phyloP scores from a whole-genome alignment of 495 filamentous ascomycete genomes.

The Penicillium riverlandense region DNA sequence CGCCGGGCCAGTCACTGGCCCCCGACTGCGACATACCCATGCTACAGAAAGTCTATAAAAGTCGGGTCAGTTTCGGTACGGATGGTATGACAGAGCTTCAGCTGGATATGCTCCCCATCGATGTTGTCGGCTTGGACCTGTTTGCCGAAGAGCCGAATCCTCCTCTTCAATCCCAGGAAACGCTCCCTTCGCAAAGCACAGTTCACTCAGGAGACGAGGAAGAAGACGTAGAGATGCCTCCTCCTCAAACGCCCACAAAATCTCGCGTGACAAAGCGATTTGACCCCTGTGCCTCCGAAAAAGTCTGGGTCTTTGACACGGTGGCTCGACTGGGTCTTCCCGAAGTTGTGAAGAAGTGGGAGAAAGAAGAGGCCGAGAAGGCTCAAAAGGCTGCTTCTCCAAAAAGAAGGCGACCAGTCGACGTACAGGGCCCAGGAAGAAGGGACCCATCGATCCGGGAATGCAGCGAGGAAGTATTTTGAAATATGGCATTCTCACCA shows the following conservation, averaged over 20 bases:
- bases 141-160: constrained; percentile 58
- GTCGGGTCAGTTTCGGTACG: constrained; percentile 60
- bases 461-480: constrained; percentile 42
- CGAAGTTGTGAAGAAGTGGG: constrained; percentile 68
- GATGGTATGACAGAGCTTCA: constrained; percentile 72
- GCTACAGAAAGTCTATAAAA: constrained; percentile 53
- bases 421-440: constrained; percentile 30
- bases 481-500: constrained; percentile 40
- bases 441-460: constrained; percentile 33
- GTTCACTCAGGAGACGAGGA: constrained; percentile 44
- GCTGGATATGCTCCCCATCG: constrained; percentile 65
- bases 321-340: constrained; percentile 65
- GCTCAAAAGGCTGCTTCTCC: constrained; percentile 18
- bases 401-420: constrained; percentile 23
- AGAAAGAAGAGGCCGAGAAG: constrained; percentile 47
- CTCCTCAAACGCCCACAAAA: constrained; percentile 16
- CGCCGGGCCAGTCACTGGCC: constrained; percentile 14
- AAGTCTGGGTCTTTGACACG: constrained; percentile 71
- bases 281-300: constrained; percentile 58
- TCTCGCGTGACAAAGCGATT: constrained; percentile 52
- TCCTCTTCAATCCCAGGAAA: constrained; percentile 30
- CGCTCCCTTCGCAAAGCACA: constrained; percentile 1
- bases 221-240: constrained; percentile 36
- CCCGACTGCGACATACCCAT: constrained; percentile 28
- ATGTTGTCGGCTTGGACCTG: constrained; percentile 72